These are phyloP conservation scores for Brettanomyces anomalus DNA, from an alignment of 805 yeast species.

Conservation along the genomic window DNA sequence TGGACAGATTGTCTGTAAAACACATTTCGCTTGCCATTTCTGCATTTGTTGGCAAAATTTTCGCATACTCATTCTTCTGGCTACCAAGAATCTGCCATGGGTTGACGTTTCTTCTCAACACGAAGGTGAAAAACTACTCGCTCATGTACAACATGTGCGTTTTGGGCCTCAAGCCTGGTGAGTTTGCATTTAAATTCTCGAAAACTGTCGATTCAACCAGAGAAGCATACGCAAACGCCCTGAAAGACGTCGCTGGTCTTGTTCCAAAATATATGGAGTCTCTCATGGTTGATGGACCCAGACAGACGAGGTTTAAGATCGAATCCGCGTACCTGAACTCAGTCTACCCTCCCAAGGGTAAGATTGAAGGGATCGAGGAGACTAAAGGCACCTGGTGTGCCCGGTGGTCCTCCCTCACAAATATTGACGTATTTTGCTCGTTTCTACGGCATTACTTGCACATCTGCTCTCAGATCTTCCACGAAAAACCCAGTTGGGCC, in stretches of 20 bases:
- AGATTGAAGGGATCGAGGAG: constrained; percentile 39
- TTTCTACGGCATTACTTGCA: constrained; percentile 50
- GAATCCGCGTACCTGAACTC: constrained; percentile 27
- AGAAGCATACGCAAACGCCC: constrained; percentile 1
- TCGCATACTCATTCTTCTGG: constrained; percentile 53
- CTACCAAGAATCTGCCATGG: constrained; percentile 50
- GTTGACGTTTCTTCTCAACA: constrained; percentile 45
- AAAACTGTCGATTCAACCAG: background rate
- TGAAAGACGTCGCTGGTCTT: constrained; percentile 7
- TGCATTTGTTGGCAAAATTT: constrained; percentile 63
- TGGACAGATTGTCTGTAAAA: constrained; percentile 40
- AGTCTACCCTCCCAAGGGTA: constrained; percentile 29
- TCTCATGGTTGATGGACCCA: constrained; percentile 16
- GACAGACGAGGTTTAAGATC: constrained; percentile 18
- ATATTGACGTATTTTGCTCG: constrained; percentile 47
- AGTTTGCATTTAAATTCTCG: background rate
- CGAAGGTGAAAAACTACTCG: constrained; percentile 39
- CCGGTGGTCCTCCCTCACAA: constrained; percentile 48
- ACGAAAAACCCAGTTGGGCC: constrained; percentile 7
- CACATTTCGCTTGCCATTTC: constrained; percentile 45
- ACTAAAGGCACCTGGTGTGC: constrained; percentile 57
- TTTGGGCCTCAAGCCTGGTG: constrained; percentile 2
- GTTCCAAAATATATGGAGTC: constrained; percentile 19
- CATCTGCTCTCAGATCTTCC: constrained; percentile 19
- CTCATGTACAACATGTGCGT: constrained; percentile 15